phyloP scores from a whole-genome alignment of 1,139 yeast species.

The Candida labiduridarum region DNA sequence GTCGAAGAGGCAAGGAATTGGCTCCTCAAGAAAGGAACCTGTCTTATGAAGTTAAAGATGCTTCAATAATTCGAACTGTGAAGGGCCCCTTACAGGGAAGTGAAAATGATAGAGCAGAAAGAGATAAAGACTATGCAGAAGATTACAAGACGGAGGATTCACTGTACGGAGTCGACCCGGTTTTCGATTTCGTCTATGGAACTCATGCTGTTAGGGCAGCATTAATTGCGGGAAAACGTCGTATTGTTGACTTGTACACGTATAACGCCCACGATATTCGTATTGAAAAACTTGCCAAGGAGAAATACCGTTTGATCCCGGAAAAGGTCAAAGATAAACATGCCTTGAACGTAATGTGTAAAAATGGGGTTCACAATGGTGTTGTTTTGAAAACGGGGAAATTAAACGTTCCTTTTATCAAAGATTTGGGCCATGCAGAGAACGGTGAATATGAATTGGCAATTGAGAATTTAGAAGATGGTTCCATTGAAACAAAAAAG shows the following conservation, averaged over 20 bases:
- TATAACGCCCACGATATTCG: conserved; percentile 42
- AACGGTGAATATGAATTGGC: conserved; percentile 31
- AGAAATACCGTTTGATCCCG: conserved; percentile 42
- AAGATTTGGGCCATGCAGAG: conserved; percentile 33
- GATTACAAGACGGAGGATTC: no score
- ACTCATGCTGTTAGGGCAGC: conserved; percentile 77
- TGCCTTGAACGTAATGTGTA: conserved; percentile 61
- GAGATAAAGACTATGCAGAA: no score
- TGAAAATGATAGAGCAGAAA: no score
- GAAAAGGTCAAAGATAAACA: conserved; percentile 50
- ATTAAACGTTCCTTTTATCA: conserved; percentile 46
- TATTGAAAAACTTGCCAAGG: conserved; percentile 48
- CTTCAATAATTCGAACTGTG: no score
- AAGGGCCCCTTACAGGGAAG: no score
- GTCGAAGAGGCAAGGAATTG: no score
- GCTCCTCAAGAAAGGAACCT: no score
- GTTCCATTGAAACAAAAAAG: conserved; percentile 17
- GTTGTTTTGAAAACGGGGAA: conserved; percentile 71
- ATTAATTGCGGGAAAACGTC: conserved; percentile 57
- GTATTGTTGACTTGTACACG: conserved; percentile 53
- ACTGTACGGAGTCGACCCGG: conserved; percentile 29
- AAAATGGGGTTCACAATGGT: conserved; percentile 82
- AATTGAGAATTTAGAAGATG: conserved; percentile 10
- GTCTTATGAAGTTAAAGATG: no score
- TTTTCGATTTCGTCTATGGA: conserved; percentile 74